Evolutionary conservation across 768 basidiomycete species (phyloP), one percentile per base, ranked within the genome.

Genomic region (Tylopilus sp.): DNA sequence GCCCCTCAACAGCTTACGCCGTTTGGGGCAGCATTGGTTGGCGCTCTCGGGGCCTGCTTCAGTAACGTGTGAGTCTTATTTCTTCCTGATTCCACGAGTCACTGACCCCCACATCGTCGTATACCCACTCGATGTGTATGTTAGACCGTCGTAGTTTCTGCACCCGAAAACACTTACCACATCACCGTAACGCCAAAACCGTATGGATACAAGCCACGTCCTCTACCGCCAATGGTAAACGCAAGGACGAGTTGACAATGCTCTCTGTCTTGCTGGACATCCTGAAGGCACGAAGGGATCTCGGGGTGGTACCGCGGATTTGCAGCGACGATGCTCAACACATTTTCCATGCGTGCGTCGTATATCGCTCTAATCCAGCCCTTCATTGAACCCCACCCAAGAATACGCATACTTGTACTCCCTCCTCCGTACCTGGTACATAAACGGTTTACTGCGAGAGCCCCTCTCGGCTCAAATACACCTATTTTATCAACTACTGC

Each of bases 271-370:
- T 97, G 33, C 55, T 83, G 46, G 75, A 78, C 62, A 86, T 98
- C 54, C 76, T 91, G 64, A 79, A 78, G n/a, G 58, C 82, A 83
- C 52, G 93, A 98, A 56, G 95, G 97, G 1, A 56, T 97, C 48
- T 48, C 63, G 5, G 97, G 94, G 0, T 84, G 84, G 65, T 99
- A 95, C n/a, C n/a, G n/a, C n/a, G n/a, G n/a, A n/a, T n/a, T n/a
- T n/a, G n/a, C n/a, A n/a, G n/a, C n/a, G n/a, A 98, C 91, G 39
- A 98, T 98, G 95, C 74, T 98, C 59, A 98, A 97, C 70, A 97
- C 93, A 2, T 99, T 99, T 70, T 95, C 93, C 33, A 90, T 88
- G 84, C 94, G 95, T 94, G 64, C 39, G 52, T 60, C 57, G 5
- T 20, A 30, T 6, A 31, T 30, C 6, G 13, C 3, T 31, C 41